Evolutionary conservation across 371 early-diverging fungal species (phyloP).

Genomic region (Rhizopus arrhizus): DNA sequence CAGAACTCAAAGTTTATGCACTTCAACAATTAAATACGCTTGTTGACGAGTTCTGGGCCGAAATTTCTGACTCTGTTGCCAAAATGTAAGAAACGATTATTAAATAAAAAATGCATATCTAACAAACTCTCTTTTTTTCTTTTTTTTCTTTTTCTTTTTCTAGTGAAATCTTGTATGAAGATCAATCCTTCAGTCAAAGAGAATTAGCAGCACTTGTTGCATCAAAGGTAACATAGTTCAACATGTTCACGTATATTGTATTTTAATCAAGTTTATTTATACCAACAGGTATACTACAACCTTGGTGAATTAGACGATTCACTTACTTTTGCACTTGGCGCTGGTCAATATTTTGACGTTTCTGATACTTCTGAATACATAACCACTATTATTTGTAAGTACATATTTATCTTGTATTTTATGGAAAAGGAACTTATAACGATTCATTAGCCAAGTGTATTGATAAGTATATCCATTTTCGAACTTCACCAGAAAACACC

Average conservation of each 20-base stretch:
- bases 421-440: neutral
- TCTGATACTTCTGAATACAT: slow-evolving; percentile 83
- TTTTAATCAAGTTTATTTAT: neutral
- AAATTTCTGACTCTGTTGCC: slow-evolving; percentile 91
- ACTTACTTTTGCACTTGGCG: slow-evolving; percentile 91
- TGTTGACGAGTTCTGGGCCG: slow-evolving; percentile 96
- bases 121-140: neutral
- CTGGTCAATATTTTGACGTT: slow-evolving; percentile 87
- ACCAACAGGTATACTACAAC: slow-evolving; percentile 82
- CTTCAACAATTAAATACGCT: slow-evolving; percentile 83
- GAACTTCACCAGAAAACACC: slow-evolving; percentile 53
- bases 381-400: slow-evolving; percentile 89
- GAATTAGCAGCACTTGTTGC: slow-evolving; percentile 93
- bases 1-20: slow-evolving; percentile 89
- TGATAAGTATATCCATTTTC: slow-evolving; percentile 88
- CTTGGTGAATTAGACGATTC: slow-evolving; percentile 95
- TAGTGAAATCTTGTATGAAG: slow-evolving; percentile 93
- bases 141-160: neutral
- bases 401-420: neutral
- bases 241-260: too few species aligned
- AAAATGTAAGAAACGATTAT: slow-evolving; percentile 71
- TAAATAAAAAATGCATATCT: neutral
- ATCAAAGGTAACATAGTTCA: slow-evolving; percentile 73
- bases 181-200: slow-evolving; percentile 80
- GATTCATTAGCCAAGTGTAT: slow-evolving; percentile 75